Percentiles rank a stretch among this genome's conserved stretches.
These are phyloP conservation scores for Delonix regia DNA, from an alignment of 306 rosid species.

Conservation along the genomic window DNA sequence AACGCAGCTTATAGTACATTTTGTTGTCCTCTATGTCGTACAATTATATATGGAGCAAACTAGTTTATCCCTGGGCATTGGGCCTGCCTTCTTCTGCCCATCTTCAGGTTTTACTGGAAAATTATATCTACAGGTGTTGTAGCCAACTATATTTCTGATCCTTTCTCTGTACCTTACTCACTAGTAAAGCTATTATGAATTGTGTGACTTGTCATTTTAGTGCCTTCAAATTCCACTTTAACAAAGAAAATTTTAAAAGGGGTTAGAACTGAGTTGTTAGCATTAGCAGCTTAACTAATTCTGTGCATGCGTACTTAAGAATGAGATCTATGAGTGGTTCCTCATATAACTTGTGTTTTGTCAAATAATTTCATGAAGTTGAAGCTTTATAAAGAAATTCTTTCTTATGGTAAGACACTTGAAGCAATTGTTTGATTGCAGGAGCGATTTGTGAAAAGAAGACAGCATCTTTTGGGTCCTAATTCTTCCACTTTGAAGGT, in stretches of 20 bases:
- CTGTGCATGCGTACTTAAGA: neutral
- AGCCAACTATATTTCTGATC: neutral
- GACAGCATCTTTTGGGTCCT: constrained; percentile 90
- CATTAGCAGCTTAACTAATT: neutral
- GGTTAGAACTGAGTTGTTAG: neutral
- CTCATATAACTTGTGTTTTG: neutral
- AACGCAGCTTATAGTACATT: too few relatives aligned
- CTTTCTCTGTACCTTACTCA: neutral
- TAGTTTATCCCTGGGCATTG: too few relatives aligned
- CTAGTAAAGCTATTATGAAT: neutral
- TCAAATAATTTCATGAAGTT: neutral
- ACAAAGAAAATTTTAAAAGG: neutral
- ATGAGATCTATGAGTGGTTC: constrained; percentile 8
- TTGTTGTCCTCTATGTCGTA: too few relatives aligned
- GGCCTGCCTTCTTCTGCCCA: neutral
- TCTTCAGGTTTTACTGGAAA: too few relatives aligned
- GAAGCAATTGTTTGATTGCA: constrained; percentile 42
- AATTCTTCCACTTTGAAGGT: constrained; percentile 91
- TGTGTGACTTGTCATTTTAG: neutral
- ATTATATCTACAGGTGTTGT: neutral
- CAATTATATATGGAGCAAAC: too few relatives aligned
- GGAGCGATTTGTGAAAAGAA: constrained; percentile 88
- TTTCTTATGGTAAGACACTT: constrained; percentile 25
- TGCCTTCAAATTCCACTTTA: neutral
- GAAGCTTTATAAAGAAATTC: constrained; percentile 8